Conservation (phyloP, 1,139 yeast species). For the Kurtzmaniella quercitrusa region DNA sequence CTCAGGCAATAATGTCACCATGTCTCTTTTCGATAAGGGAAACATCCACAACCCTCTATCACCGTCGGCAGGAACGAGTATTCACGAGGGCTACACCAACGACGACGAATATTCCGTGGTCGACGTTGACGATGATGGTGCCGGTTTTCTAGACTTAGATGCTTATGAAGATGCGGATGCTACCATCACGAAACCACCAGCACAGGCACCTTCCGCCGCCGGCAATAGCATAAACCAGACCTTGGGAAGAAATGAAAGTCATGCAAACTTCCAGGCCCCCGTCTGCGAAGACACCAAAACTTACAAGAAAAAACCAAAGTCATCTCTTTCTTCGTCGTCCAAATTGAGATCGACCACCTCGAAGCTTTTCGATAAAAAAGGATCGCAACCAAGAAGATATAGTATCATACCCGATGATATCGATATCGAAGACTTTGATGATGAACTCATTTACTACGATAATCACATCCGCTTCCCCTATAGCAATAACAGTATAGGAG, state of each 20-base stretch:
- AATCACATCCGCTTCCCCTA: conserved; percentile 40
- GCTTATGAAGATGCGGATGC: neutral
- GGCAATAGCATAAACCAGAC: neutral
- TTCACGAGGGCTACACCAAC: conserved; percentile 6
- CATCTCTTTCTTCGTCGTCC: conserved; percentile 31
- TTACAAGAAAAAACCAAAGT: conserved; percentile 19
- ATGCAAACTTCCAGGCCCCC: neutral
- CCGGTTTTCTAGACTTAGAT: neutral
- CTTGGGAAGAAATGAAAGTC: neutral
- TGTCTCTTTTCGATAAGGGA: conserved; percentile 6
- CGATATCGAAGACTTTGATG: conserved; percentile 63
- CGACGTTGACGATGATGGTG: conserved; percentile 9
- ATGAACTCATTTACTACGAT: conserved; percentile 48
- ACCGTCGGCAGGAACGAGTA: conserved; percentile 6
- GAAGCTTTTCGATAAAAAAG: conserved; percentile 65
- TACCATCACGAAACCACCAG: neutral
- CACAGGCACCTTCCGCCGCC: neutral
- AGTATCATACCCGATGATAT: conserved; percentile 69
- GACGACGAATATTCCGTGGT: conserved; percentile 8
- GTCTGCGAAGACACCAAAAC: neutral
- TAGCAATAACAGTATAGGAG: conserved; percentile 11
- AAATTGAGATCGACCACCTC: conserved; percentile 65
- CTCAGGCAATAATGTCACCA: neutral
- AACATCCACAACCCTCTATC: conserved; percentile 4
- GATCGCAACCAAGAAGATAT: conserved; percentile 67